Base-by-base conservation (phyloP, 495 filamentous ascomycete species). In the Aspergillus sclerotiicarbonarius region DNA sequence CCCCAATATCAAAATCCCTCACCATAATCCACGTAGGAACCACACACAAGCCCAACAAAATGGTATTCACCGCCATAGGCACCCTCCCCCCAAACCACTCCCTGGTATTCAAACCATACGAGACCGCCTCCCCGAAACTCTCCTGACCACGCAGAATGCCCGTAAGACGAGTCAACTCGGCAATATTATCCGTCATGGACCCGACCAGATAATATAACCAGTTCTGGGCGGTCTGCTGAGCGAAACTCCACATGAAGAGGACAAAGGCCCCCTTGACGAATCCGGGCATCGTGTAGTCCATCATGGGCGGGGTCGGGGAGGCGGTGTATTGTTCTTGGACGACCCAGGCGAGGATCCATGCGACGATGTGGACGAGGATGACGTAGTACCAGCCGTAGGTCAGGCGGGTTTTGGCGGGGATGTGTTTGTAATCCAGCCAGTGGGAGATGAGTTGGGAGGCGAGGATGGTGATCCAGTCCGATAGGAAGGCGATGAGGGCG, bases 131-230 rank as follows among this genome's bases (percentile, higher is more conserved):
- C 58, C 80, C 80, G 29, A 83, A 84, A 39, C 82, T 84, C 59
- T 87, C 83, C 2, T 82, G 84, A 1, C 82, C 84, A 46, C 84
- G 73, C 6, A 87, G 70, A 39, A 87, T 73, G 20, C 81, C 84
- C 0, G 83, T 76, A 33, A 82, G 75, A 18, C 85, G 78, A 32
- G 85, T 21, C 15, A 85, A 75, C 56, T 86, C 80, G n/a, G 77
- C 75, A 12, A 82, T 77, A 29, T 75, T 77, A 20, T 80, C 70
- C 0, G 84, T 83, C 56, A 85, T 68, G 21, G 85, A 80, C 2
- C 76, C 71, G 37, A 87, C 77, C 51, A 87, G 71, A 62, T 86
- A 87, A 68, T 87, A 85, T 8, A 82, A 62, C 71, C 72, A 80
- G 56, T 78, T 81, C 55, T 81, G 77, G 30, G 76, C 58, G 1